Evolutionary conservation across 768 basidiomycete species (phyloP).

Genomic region (Chalciporus piperatus): DNA sequence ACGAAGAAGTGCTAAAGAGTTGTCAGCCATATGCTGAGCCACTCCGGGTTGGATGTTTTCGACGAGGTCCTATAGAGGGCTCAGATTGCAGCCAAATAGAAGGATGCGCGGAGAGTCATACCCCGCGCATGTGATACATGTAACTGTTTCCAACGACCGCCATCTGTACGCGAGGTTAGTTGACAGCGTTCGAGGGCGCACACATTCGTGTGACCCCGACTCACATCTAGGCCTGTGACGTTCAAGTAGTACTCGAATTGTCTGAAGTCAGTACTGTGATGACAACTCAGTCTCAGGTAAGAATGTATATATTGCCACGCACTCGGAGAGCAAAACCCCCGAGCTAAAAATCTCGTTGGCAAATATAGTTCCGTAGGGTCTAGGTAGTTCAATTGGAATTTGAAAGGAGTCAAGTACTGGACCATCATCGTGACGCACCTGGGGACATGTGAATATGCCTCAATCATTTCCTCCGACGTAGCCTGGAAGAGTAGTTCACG

Average conservation of each 20-base stretch:
- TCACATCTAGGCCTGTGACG: constrained; percentile 86
- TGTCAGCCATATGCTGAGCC: constrained; percentile 88
- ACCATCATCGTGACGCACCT: constrained; percentile 40
- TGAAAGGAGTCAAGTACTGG: neutral
- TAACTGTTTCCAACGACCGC: constrained; percentile 91
- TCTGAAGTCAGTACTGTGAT: constrained; percentile 83
- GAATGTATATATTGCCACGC: constrained; percentile 21
- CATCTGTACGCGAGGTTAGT: constrained; percentile 52
- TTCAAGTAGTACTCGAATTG: constrained; percentile 90
- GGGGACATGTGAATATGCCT: constrained; percentile 83
- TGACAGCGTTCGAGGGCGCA: neutral
- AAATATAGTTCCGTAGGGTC: constrained; percentile 84
- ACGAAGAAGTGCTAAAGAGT: constrained; percentile 73
- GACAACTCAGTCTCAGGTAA: constrained; percentile 1
- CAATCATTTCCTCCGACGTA: constrained; percentile 91
- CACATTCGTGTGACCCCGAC: constrained; percentile 20
- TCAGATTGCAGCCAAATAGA: neutral
- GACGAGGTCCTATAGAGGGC: constrained; percentile 53
- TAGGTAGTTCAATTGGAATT: constrained; percentile 20
- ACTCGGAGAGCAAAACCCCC: constrained; percentile 90
- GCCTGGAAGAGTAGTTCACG: constrained; percentile 94
- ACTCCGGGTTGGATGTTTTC: constrained; percentile 85
- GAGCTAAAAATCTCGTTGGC: constrained; percentile 94
- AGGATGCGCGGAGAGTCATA: constrained; percentile 24
- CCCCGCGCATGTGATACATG: constrained; percentile 90